Evolutionary conservation across 352 stramenopile genomes (phyloP).

Genomic region (Globisporangium perplexum): DNA sequence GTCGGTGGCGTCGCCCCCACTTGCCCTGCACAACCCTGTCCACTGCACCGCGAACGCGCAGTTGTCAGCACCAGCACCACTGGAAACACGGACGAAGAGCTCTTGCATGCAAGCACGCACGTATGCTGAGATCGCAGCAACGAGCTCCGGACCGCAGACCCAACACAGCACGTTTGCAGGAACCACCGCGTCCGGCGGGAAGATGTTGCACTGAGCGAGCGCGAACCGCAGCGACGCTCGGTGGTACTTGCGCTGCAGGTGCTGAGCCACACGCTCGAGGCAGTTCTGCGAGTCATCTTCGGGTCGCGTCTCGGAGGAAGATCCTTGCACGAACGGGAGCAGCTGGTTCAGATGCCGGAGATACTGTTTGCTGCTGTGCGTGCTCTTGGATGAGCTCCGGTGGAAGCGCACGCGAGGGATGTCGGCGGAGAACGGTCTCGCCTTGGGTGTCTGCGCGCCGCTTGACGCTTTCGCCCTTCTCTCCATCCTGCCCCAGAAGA

Average conservation of each 20-base stretch:
- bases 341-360: constrained; percentile 24
- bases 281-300: constrained; percentile 17
- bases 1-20: constrained; percentile 8
- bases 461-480: constrained; percentile 12
- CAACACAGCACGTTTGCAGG: constrained; percentile 19
- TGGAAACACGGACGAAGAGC: not conserved
- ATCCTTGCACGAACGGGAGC: constrained; percentile 14
- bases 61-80: not conserved
- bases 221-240: constrained; percentile 47
- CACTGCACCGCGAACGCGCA: constrained; percentile 20
- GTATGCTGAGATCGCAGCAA: constrained; percentile 31
- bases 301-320: constrained; percentile 8
- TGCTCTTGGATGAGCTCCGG: constrained; percentile 20
- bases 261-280: constrained; percentile 29
- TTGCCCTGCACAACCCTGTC: constrained; percentile 25
- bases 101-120: constrained; percentile 21
- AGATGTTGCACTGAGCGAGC: constrained; percentile 43
- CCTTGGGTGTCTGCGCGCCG: constrained; percentile 12
- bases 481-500: constrained; percentile 34
- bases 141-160: constrained; percentile 31
- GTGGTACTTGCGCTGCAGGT: constrained; percentile 33
- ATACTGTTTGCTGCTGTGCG: constrained; percentile 22
- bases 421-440: constrained; percentile 9
- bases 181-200: constrained; percentile 23
- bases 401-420: constrained; percentile 27